Evolutionary conservation across 2,329 filamentous ascomycete species (phyloP), one percentile per base, ranked within the genome.

Genomic region (Microcera coccophila): DNA sequence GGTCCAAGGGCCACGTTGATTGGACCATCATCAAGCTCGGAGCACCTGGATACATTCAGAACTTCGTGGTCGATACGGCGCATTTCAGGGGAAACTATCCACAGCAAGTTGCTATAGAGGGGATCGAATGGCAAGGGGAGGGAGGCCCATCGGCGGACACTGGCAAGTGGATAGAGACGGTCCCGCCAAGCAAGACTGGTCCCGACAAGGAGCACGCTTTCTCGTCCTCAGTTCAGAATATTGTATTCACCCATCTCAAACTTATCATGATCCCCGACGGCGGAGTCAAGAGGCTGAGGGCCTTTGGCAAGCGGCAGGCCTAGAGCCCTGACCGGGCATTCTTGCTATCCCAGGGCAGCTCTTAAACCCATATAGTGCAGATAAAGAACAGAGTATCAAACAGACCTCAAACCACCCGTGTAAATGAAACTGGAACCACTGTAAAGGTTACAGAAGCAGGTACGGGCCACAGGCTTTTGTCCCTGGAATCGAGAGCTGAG

Each of bases 231-330:
- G 70, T 80, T 15, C 70, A 74, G 53, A 79, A 80, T 28, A 75
- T 72, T 61, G 69, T 73, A 3, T 86, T 88, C 59, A 89, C 85
- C 11, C 90, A 93, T 68, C 82, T 90, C 17, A 96, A 95, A 76
- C 73, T 97, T 62, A 86, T 88, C 24, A 93, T 96, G 62, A 88
- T 95, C 54, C 91, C 91, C 0, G 90, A 97, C 65, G 90, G 91
- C 24, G 90, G 91, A 18, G 86, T 96, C 3, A 95, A 95, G 79
- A 75, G 90, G 51, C 77, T 96, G 52, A 79, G 89, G 41, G 63
- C 59, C 26, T 65, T 65, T 57, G 65, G 65, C 17, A 66, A 57
- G 53, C 58, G 65, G 39, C 59, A 48, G 34, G 51, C 43, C 20
- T 57, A 58, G 52, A 44, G 21, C 46, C 47, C 29, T 17, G 12